A percentile compares a stretch with the other conserved stretches of the same genome.
These are phyloP conservation scores for Fusarium sp. DNA, from an alignment of 2,329 filamentous ascomycete species.

Conservation along the genomic window DNA sequence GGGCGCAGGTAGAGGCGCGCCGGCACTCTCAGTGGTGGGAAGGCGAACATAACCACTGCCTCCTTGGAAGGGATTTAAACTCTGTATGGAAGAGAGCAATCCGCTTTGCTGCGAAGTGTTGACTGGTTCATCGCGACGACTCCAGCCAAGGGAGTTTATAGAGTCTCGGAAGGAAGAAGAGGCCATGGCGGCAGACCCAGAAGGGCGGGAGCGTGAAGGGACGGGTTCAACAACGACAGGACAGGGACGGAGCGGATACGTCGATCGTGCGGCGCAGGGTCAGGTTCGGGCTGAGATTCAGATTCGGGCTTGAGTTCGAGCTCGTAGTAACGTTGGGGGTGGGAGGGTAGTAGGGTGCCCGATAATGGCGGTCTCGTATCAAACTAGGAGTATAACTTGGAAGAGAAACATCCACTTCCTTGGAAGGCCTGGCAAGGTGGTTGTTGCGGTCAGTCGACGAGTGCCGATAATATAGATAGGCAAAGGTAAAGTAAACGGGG, in stretches of 20 bases:
- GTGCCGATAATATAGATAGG: constrained; percentile 39
- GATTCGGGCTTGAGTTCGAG: constrained; percentile 37
- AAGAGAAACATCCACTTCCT: constrained; percentile 23
- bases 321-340: constrained; percentile 40
- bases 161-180: constrained; percentile 91
- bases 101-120: constrained; percentile 77
- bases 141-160: constrained; percentile 95
- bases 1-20: constrained; percentile 86
- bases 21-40: constrained; percentile 83
- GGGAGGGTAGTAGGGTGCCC: constrained; percentile 28
- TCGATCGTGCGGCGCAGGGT: constrained; percentile 44
- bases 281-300: constrained; percentile 32
- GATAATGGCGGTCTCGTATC: constrained; percentile 27
- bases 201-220: constrained; percentile 33
- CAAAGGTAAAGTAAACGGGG: constrained; percentile 14
- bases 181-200: constrained; percentile 69
- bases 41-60: constrained; percentile 89
- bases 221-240: constrained; percentile 32
- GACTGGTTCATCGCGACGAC: constrained; percentile 82
- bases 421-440: constrained; percentile 23
- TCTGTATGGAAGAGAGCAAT: constrained; percentile 83
- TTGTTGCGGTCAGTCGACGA: constrained; percentile 40
- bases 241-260: constrained; percentile 42
- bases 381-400: constrained; percentile 21
- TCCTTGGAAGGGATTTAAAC: constrained; percentile 83